These are phyloP conservation scores for Stemphylium beticola DNA, from an alignment of 2,329 filamentous ascomycete genomes.

Conservation along the genomic window DNA sequence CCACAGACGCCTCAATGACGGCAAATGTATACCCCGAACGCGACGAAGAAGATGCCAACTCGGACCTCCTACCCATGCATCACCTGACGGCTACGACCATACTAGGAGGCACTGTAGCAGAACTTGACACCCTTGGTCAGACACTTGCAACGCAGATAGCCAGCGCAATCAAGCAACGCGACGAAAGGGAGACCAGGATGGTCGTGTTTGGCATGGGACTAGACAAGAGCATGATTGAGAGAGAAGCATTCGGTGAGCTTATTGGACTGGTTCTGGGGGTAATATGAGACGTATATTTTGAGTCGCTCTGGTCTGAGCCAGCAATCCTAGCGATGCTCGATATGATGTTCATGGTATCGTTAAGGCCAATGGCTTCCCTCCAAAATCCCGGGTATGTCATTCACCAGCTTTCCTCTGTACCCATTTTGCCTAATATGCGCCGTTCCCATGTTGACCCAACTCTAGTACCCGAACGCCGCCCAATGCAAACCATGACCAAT, in stretches of 20 bases:
- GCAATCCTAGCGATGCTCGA: conserved; percentile 2
- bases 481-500: conserved; percentile 21
- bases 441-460: conserved; percentile 25
- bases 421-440: conserved; percentile 11
- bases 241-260: conserved; percentile 52
- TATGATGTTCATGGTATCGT: not conserved
- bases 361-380: not conserved
- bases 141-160: conserved; percentile 89
- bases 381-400: conserved; percentile 9
- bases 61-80: conserved; percentile 71
- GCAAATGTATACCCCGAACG: conserved; percentile 53
- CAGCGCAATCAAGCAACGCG: conserved; percentile 74
- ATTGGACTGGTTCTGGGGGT: conserved; percentile 51
- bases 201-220: conserved; percentile 66
- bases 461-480: conserved; percentile 31
- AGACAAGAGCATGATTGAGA: conserved; percentile 58
- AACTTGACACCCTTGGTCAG: conserved; percentile 83
- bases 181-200: conserved; percentile 66
- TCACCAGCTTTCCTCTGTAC: not conserved
- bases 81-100: conserved; percentile 87
- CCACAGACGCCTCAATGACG: conserved; percentile 67
- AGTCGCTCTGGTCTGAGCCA: not conserved
- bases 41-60: conserved; percentile 47
- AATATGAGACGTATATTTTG: conserved; percentile 28
- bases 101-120: conserved; percentile 79